Conservation (phyloP, 805 yeast genomes). For the Candida nemodendra region DNA sequence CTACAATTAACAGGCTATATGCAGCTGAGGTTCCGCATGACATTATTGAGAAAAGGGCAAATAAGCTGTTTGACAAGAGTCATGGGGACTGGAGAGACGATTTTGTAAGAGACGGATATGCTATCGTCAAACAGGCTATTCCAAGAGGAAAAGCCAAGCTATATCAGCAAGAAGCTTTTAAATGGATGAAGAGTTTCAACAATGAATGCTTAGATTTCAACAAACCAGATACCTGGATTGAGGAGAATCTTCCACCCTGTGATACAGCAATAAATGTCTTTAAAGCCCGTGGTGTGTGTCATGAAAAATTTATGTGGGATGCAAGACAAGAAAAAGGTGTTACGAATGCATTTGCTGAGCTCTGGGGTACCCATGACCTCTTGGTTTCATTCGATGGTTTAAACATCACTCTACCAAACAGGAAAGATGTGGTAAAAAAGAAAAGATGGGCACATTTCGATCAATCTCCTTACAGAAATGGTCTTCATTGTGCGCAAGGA, state of each 20-base stretch:
- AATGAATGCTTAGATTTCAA: conserved; percentile 24
- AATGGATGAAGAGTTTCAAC: conserved; percentile 26
- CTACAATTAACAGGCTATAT: too few relatives aligned
- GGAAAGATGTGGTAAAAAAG: conserved; percentile 12
- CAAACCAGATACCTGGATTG: conserved; percentile 30
- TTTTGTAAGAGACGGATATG: conserved; percentile 30
- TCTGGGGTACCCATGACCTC: conserved; percentile 35
- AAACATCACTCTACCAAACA: conserved; percentile 31
- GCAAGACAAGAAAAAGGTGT: conserved; percentile 31
- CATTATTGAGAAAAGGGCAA: too few relatives aligned
- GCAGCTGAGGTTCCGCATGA: too few relatives aligned
- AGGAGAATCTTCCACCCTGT: conserved; percentile 32
- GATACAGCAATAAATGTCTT: conserved; percentile 17
- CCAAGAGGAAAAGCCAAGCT: conserved; percentile 23
- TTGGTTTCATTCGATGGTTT: conserved; percentile 35
- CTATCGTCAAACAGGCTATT: conserved; percentile 32
- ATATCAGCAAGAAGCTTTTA: conserved; percentile 24
- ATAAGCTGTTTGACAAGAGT: too few relatives aligned
- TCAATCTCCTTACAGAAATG: conserved; percentile 32
- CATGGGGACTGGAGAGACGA: conserved; percentile 34
- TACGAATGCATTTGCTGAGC: conserved; percentile 25
- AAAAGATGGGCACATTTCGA: conserved; percentile 36
- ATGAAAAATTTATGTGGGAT: conserved; percentile 37
- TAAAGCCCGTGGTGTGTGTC: conserved; percentile 24
- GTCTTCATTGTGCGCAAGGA: conserved; percentile 35